Evolutionary conservation across 2,329 filamentous ascomycete genomes (phyloP).

Genomic region (Cladosporium sp.): DNA sequence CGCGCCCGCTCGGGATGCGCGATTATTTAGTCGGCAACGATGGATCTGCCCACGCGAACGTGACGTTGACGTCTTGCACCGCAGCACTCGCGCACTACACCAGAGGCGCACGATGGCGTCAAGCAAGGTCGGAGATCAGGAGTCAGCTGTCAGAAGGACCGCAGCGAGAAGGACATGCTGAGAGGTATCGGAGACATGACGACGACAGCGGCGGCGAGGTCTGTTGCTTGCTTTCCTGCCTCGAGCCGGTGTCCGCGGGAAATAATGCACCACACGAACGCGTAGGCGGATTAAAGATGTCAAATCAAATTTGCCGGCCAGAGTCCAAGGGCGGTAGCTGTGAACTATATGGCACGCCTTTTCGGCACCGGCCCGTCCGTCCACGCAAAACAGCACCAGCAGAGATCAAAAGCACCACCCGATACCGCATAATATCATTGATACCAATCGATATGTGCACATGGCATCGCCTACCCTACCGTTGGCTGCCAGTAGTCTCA

Average conservation of each 20-base stretch:
- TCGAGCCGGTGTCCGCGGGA: slow-evolving; percentile 12
- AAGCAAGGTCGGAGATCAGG: background rate
- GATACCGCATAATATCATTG: background rate
- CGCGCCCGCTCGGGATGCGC: slow-evolving; percentile 12
- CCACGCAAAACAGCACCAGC: background rate
- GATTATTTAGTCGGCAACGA: slow-evolving; percentile 12
- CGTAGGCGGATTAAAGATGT: background rate
- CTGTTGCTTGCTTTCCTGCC: background rate
- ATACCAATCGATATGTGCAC: background rate
- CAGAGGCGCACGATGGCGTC: slow-evolving; percentile 9
- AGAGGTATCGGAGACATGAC: slow-evolving; percentile 13
- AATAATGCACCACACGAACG: background rate
- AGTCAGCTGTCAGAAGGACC: slow-evolving; percentile 3
- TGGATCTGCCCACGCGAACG: slow-evolving; percentile 16
- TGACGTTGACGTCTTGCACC: slow-evolving; percentile 10
- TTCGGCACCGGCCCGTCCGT: background rate
- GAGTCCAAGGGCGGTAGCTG: background rate
- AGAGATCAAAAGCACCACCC: background rate
- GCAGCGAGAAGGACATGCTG: background rate
- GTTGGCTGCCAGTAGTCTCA: background rate
- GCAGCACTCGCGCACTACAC: background rate
- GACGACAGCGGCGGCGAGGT: background rate
- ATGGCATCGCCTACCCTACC: background rate
- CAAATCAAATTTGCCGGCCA: slow-evolving; percentile 17
- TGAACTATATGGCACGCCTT: slow-evolving; percentile 1